Conservation (phyloP, 495 filamentous ascomycete species). For the Cercophora scortea region DNA sequence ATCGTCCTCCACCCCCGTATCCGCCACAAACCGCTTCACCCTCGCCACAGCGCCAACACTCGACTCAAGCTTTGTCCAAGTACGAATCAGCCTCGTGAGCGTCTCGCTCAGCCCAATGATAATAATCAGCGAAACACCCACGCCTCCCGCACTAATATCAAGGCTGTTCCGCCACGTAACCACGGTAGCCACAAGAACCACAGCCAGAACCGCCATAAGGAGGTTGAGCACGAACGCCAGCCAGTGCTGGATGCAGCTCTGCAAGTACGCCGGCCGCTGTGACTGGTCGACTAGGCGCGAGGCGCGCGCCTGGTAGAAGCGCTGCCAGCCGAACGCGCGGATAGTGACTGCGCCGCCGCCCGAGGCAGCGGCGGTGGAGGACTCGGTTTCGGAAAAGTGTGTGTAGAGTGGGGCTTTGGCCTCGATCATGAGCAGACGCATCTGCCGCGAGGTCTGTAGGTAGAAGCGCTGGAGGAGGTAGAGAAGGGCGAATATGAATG, state of each 20-base stretch:
- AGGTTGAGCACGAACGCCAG: constrained; percentile 38
- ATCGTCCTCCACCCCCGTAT: background rate
- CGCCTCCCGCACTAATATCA: background rate
- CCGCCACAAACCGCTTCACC: constrained; percentile 25
- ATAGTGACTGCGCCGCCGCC: constrained; percentile 35
- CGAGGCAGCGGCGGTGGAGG: too few species aligned
- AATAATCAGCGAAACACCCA: constrained; percentile 3
- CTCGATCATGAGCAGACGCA: constrained; percentile 48
- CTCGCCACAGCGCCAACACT: constrained; percentile 39
- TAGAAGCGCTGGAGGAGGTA: constrained; percentile 46
- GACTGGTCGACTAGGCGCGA: constrained; percentile 42
- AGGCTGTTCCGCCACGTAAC: constrained; percentile 3
- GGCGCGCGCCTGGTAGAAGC: constrained; percentile 34
- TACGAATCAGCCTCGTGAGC: background rate
- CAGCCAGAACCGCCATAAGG: constrained; percentile 29
- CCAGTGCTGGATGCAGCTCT: constrained; percentile 41
- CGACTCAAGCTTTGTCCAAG: constrained; percentile 38
- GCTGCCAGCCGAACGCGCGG: constrained; percentile 35
- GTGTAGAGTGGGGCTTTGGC: constrained; percentile 26
- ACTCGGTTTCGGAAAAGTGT: constrained; percentile 28
- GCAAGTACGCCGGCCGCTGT: constrained; percentile 37
- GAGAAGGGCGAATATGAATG: constrained; percentile 24
- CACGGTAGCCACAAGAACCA: constrained; percentile 27
- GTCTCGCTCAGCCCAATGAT: constrained; percentile 2
- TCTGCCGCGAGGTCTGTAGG: constrained; percentile 47